A percentile compares a stretch with the other conserved stretches of the same genome.
phyloP scores from a whole-genome alignment of 768 basidiomycete genomes.

The Tephrocybe sp. region DNA sequence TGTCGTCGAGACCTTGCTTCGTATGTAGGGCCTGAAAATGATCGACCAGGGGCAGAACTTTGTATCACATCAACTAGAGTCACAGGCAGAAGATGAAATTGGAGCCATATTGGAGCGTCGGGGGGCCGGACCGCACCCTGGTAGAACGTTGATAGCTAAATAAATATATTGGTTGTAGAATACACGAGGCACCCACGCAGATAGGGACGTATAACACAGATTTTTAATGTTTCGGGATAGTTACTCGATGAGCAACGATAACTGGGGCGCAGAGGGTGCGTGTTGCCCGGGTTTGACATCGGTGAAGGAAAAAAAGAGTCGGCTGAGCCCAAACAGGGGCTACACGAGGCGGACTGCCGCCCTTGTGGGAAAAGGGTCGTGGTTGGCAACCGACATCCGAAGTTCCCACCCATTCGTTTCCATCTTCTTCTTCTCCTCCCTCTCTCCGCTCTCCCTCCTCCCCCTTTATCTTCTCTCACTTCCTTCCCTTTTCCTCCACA shows the following conservation, averaged over 20 bases:
- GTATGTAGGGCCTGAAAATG: too few species aligned
- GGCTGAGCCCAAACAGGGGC: constrained; percentile 29
- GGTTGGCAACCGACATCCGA: constrained; percentile 42
- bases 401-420: constrained; percentile 33
- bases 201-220: too few species aligned
- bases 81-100: too few species aligned
- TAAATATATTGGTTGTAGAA: too few species aligned
- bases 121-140: too few species aligned
- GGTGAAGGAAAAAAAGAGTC: constrained; percentile 11
- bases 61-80: too few species aligned
- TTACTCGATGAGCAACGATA: neutral
- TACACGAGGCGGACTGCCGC: constrained; percentile 36
- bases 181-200: too few species aligned
- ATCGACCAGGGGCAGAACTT: too few species aligned
- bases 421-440: constrained; percentile 29
- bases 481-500: constrained; percentile 40
- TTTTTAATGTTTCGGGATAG: too few species aligned
- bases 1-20: too few species aligned
- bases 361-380: constrained; percentile 42
- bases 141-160: too few species aligned
- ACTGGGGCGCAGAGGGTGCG: neutral
- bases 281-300: constrained; percentile 8
- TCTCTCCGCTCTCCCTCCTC: constrained; percentile 18
- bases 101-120: too few species aligned
- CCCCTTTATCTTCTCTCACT: constrained; percentile 24